Base-by-base conservation (phyloP, 768 basidiomycete species). In the Leccinum longicurvipes region DNA sequence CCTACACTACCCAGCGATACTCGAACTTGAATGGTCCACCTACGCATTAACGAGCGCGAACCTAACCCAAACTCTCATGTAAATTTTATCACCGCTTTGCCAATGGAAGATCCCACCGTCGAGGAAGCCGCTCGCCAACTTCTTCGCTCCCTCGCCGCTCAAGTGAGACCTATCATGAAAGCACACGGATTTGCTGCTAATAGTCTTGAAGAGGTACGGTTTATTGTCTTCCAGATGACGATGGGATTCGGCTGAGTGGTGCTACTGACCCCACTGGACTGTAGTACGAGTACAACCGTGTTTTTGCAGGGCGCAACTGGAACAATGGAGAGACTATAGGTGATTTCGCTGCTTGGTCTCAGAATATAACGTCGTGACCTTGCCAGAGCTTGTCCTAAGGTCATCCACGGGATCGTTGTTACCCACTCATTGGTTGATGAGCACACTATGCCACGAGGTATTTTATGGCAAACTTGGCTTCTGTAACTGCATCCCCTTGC, bases 281-380 rank as follows among this genome's bases (percentile, higher is more conserved):
- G 34, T 63, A 92, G 89, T 92, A 93, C 61, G 86, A 91, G 65
- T 79, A 82, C 64, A 93, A 93, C 65, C 63, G 61, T 14, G 87
- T 93, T 6, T 93, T 93, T 69, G 81, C 84, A 5, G 91, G 91
- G 2, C 78, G 91, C 47, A 93, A 92, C 66, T 93, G 91, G 91
- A 89, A 91, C 60, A 77, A 76, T 54, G 91, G 91, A 3, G 91
- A 93, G 71, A 85, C 83, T 10, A 74, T 93, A 55, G 90, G 89
- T 88, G 58, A 60, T 14, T 46, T 24, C 8, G 19, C 34, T n/a
- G 36, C 42, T 29, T 47, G 24, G 21, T 28, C 41, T 32, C 11
- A 21, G n/a, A 27, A 32, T 24, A 23, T 17, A 32, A 29, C 36
- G 51, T 42, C 9, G 51, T 54, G n/a, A 42, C 29, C 0, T 42